phyloP scores from a whole-genome alignment of 371 early-diverging fungal genomes.

The Zychaea mexicana region DNA sequence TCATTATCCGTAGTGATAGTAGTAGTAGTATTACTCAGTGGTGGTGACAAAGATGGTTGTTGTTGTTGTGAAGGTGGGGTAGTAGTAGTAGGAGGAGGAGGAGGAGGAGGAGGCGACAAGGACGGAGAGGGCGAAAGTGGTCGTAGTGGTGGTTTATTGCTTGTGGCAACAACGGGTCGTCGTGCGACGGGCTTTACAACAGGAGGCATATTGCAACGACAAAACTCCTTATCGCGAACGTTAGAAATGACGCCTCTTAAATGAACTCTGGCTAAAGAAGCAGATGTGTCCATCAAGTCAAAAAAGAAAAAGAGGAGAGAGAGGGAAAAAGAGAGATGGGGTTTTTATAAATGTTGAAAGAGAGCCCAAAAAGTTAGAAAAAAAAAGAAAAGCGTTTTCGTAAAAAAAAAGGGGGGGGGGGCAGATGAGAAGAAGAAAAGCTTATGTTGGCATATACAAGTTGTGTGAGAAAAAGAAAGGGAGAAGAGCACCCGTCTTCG shows the following conservation, averaged over 20 bases:
- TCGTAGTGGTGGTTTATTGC: neutral
- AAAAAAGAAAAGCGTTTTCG: neutral
- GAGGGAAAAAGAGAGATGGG: neutral
- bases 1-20: neutral
- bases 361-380: conserved; percentile 2
- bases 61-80: neutral
- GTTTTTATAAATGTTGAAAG: neutral
- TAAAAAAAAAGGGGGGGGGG: neutral
- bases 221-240: conserved; percentile 6
- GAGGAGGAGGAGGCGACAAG: conserved; percentile 2
- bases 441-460: no score
- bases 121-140: neutral
- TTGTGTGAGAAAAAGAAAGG: neutral
- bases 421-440: neutral
- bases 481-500: neutral
- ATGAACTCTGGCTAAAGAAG: conserved; percentile 10
- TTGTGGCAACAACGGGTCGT: conserved; percentile 27
- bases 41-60: no score
- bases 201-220: conserved; percentile 1
- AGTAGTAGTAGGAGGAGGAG: no score
- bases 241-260: conserved; percentile 7
- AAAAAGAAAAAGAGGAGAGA: neutral
- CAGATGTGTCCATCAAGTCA: conserved; percentile 17
- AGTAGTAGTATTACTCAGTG: no score
- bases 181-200: conserved; percentile 31